phyloP scores from a whole-genome alignment of 768 basidiomycete genomes.

The Agrocybe chaxingu region DNA sequence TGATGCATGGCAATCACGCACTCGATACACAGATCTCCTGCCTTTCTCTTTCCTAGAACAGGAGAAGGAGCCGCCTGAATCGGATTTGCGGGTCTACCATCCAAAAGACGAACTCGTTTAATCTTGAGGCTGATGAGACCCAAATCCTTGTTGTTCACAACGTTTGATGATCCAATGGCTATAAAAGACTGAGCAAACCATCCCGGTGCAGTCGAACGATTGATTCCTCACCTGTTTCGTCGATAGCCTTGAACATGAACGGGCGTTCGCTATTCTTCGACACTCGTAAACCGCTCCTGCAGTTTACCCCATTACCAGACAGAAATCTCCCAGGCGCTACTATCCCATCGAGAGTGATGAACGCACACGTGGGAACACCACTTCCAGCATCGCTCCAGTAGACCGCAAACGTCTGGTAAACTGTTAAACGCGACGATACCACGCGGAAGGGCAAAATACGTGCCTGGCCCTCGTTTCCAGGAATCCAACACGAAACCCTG shows the following conservation, averaged over 20 bases:
- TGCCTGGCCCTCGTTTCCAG: conserved; percentile 58
- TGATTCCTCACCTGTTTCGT: conserved; percentile 29
- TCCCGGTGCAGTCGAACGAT: neutral
- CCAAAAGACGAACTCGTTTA: conserved; percentile 34
- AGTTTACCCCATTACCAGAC: conserved; percentile 51
- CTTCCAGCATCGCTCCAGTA: conserved; percentile 65
- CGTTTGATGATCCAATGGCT: neutral
- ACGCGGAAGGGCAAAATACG: conserved; percentile 5
- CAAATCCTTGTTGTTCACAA: conserved; percentile 31
- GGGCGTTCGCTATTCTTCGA: conserved; percentile 51
- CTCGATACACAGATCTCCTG: conserved; percentile 46
- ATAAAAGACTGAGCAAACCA: neutral
- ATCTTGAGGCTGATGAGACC: conserved; percentile 58
- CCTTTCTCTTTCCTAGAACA: conserved; percentile 31
- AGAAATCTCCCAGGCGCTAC: conserved; percentile 62
- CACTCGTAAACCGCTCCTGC: conserved; percentile 50
- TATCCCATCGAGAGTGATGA: conserved; percentile 63
- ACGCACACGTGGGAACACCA: conserved; percentile 50
- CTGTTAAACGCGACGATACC: neutral
- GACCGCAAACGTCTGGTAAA: conserved; percentile 50
- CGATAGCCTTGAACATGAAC: conserved; percentile 52
- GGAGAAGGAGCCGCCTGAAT: conserved; percentile 34
- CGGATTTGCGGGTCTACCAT: conserved; percentile 37
- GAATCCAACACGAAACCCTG: conserved; percentile 66
- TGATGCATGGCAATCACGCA: conserved; percentile 20